phyloP scores from a whole-genome alignment of 1,139 yeast genomes.

The Pneumocystis oryctolagi region DNA sequence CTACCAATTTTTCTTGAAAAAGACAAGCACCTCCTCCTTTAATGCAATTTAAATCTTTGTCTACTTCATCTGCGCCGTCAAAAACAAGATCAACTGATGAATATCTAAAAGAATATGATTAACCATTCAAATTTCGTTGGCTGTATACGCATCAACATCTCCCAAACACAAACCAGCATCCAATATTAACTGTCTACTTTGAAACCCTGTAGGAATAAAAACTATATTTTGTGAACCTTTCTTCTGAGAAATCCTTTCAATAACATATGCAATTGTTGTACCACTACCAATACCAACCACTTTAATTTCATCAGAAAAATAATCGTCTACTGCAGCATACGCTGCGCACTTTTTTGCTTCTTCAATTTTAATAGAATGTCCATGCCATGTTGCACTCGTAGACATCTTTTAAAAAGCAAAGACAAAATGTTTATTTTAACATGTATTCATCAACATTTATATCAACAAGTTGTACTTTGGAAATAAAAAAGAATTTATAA shows the following conservation, averaged over 20 bases:
- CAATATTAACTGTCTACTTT: constrained; percentile 70
- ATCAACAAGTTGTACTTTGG: not conserved
- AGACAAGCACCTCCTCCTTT: constrained; percentile 99
- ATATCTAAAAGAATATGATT: constrained; percentile 21
- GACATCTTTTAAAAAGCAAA: not conserved
- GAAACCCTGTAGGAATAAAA: constrained; percentile 95
- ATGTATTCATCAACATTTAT: not conserved
- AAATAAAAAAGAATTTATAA: not conserved
- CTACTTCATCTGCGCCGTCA: constrained; percentile 98
- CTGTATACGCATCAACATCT: constrained; percentile 53
- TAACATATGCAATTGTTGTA: constrained; percentile 88
- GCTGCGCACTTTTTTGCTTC: constrained; percentile 76
- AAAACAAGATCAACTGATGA: constrained; percentile 67
- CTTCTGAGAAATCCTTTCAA: constrained; percentile 62
- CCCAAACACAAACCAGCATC: constrained; percentile 70
- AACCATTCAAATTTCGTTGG: not conserved
- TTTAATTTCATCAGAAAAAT: constrained; percentile 53
- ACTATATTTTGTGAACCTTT: constrained; percentile 32
- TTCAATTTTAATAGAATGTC: constrained; percentile 27
- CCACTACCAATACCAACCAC: constrained; percentile 94
- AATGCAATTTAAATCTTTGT: constrained; percentile 60
- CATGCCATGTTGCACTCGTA: not conserved
- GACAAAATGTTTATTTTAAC: not conserved
- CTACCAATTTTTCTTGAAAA: constrained; percentile 91
- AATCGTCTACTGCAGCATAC: constrained; percentile 80